These are phyloP conservation scores for Monilinia polystroma DNA, from an alignment of 2,329 filamentous ascomycete species.

Conservation along the genomic window DNA sequence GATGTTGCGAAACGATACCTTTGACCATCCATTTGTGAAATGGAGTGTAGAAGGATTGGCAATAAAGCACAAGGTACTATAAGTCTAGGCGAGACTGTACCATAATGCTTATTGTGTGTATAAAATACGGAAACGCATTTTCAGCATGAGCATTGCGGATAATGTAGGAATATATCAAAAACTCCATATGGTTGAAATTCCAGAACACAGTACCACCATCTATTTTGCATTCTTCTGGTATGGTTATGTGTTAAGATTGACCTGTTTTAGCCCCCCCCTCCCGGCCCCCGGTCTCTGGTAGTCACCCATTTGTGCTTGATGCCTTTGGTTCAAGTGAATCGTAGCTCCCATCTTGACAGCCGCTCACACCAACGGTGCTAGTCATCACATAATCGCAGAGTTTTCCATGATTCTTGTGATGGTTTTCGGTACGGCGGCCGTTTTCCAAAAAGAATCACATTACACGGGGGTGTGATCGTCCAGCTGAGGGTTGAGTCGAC, in stretches of 20 bases:
- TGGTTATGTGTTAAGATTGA: neutral
- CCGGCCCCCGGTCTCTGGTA: neutral
- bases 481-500: no score
- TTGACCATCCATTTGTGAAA: neutral
- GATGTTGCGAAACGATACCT: neutral
- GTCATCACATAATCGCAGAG: neutral
- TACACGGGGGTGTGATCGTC: no score
- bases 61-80: slow-evolving; percentile 2
- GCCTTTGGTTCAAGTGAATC: slow-evolving; percentile 6
- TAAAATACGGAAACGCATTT: slow-evolving; percentile 13
- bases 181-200: neutral
- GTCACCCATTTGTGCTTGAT: neutral
- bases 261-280: neutral
- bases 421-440: no score
- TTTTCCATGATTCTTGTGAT: neutral
- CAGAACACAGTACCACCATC: neutral
- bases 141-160: slow-evolving; percentile 6
- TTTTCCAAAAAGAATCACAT: no score
- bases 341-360: neutral
- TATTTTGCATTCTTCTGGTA: neutral
- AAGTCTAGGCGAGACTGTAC: neutral
- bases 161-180: slow-evolving; percentile 11
- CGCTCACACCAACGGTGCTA: neutral
- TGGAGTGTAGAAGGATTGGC: neutral
- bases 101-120: slow-evolving; percentile 12